Percentiles rank a stretch among this genome's conserved stretches.
phyloP scores from a whole-genome alignment of 495 filamentous ascomycete species.

The Talaromyces stipitatus region DNA sequence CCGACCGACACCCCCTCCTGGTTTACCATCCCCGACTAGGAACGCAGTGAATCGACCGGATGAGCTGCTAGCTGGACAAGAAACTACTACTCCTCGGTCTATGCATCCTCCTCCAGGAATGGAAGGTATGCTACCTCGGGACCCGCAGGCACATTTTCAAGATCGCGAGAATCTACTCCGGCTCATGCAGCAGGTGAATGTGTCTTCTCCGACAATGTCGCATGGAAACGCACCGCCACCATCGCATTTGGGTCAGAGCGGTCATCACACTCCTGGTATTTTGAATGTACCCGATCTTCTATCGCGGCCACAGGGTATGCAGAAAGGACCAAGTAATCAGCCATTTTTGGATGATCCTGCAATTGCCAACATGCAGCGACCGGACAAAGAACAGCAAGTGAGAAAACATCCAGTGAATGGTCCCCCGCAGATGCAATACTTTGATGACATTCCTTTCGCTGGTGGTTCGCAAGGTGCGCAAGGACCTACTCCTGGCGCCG shows the following conservation, averaged over 20 bases:
- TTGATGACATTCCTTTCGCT: conserved; percentile 33
- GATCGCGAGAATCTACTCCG: conserved; percentile 44
- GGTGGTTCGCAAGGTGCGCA: conserved; percentile 24
- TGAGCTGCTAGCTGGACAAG: conserved; percentile 21
- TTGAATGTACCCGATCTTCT: conserved; percentile 37
- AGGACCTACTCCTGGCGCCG: conserved; percentile 28
- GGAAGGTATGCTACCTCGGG: conserved; percentile 23
- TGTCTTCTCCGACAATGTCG: conserved; percentile 20
- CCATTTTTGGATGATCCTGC: conserved; percentile 40
- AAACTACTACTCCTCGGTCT: conserved; percentile 8
- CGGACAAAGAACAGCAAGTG: conserved; percentile 29
- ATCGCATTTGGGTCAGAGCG: conserved; percentile 14
- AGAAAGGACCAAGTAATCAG: conserved; percentile 30
- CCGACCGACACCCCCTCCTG: conserved; percentile 13
- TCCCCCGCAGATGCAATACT: conserved; percentile 37
- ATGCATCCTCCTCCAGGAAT: conserved; percentile 15
- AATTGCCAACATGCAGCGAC: conserved; percentile 40
- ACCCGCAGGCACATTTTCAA: conserved; percentile 23
- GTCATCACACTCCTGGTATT: conserved; percentile 28
- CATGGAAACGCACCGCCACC: conserved; percentile 15
- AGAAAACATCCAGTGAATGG: conserved; percentile 31
- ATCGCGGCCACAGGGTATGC: conserved; percentile 35
- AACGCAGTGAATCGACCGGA: conserved; percentile 21
- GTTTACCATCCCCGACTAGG: conserved; percentile 29
- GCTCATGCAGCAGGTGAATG: conserved; percentile 44